phyloP scores from a whole-genome alignment of 1,284 basidiomycete genomes.

The Leucoagaricus sp. region DNA sequence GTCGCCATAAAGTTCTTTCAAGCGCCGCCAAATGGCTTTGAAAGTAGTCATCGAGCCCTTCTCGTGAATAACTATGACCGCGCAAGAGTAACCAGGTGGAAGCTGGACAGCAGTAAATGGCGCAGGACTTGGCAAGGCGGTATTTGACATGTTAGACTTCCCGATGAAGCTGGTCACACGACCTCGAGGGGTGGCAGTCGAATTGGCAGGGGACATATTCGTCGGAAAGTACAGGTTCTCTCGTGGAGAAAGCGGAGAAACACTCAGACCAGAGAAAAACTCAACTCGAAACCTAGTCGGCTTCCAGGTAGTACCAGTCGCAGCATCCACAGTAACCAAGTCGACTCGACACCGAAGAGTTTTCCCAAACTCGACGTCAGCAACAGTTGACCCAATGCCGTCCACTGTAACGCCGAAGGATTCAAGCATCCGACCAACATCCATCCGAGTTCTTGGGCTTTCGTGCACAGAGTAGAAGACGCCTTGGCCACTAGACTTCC shows the following conservation, averaged over 20 bases:
- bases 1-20: slow-evolving; percentile 55
- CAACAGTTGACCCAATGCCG: slow-evolving; percentile 17
- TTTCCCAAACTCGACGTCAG: slow-evolving; percentile 40
- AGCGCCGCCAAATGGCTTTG: slow-evolving; percentile 67
- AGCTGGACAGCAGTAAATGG: slow-evolving; percentile 38
- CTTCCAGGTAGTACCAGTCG: slow-evolving; percentile 37
- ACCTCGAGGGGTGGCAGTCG: slow-evolving; percentile 2
- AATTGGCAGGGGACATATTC: neutral
- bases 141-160: slow-evolving; percentile 6
- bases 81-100: slow-evolving; percentile 46
- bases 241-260: slow-evolving; percentile 25
- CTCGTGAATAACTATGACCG: slow-evolving; percentile 79
- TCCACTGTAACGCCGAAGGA: slow-evolving; percentile 55
- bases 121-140: slow-evolving; percentile 13
- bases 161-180: slow-evolving; percentile 10
- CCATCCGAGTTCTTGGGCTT: slow-evolving; percentile 60
- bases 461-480: slow-evolving; percentile 73
- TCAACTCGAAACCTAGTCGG: slow-evolving; percentile 46
- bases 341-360: slow-evolving; percentile 67
- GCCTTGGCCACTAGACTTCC: slow-evolving; percentile 51
- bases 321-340: slow-evolving; percentile 40
- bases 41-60: slow-evolving; percentile 87
- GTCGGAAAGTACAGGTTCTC: slow-evolving; percentile 29
- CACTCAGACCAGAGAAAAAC: slow-evolving; percentile 30
- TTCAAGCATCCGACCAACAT: slow-evolving; percentile 68